Conservation (phyloP, 2,329 filamentous ascomycete genomes). For the Xylaria polymorpha region DNA sequence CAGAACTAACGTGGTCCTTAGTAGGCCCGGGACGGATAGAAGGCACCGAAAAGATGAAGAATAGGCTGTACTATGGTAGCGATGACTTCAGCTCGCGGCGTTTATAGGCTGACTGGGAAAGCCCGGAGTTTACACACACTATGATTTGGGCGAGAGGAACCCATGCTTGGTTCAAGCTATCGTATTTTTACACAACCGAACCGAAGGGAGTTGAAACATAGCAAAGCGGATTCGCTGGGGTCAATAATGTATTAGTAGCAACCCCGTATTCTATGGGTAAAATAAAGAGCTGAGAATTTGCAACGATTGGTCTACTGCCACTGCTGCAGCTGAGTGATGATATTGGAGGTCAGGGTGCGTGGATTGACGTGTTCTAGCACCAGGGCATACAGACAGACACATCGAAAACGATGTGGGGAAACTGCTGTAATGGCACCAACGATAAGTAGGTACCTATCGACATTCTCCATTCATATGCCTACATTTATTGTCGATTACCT, state of each 20-base stretch:
- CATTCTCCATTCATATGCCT: background rate
- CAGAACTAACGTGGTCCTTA: conserved; percentile 5
- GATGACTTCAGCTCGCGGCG: conserved; percentile 26
- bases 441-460: background rate
- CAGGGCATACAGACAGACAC: background rate
- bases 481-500: conserved; percentile 3
- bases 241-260: conserved; percentile 17
- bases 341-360: background rate
- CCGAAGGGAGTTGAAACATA: background rate
- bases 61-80: conserved; percentile 3
- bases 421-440: background rate
- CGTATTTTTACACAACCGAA: background rate
- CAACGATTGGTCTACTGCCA: background rate
- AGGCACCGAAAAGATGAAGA: background rate
- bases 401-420: conserved; percentile 24
- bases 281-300: background rate
- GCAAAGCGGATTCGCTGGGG: background rate
- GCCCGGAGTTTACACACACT: conserved; percentile 28
- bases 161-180: conserved; percentile 3
- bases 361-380: conserved; percentile 22
- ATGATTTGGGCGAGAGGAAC: conserved; percentile 11
- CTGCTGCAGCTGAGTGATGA: background rate
- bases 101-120: conserved; percentile 24
- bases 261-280: background rate
- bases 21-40: background rate